These are phyloP conservation scores for Prunus yedoensis DNA, from an alignment of 331 rosid genomes.

Conservation along the genomic window DNA sequence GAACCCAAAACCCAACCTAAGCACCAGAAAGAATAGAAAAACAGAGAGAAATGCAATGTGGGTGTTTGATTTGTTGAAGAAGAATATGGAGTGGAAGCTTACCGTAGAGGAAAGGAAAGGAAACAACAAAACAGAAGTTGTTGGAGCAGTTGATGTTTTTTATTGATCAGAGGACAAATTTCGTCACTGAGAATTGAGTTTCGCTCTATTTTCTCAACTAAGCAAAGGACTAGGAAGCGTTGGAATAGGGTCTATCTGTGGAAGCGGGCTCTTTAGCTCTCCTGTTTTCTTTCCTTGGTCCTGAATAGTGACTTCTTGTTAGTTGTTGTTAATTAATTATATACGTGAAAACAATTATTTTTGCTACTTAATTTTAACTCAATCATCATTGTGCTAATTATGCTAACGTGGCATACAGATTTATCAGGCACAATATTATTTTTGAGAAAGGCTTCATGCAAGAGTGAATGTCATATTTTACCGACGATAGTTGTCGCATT, in stretches of 20 bases:
- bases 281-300: not conserved
- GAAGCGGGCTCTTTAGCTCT: constrained; percentile 25
- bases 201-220: not conserved
- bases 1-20: not conserved
- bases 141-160: not conserved
- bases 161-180: not conserved
- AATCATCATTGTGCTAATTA: constrained; percentile 14
- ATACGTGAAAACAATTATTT: not conserved
- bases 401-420: not conserved
- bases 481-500: too few relatives aligned
- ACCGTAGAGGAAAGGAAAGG: constrained; percentile 5
- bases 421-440: not conserved
- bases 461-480: too few relatives aligned
- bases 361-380: constrained; percentile 15
- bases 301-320: too few relatives aligned
- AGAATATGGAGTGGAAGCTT: not conserved
- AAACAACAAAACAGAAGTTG: not conserved
- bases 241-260: constrained; percentile 30
- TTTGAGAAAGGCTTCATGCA: not conserved
- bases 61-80: not conserved
- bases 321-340: too few relatives aligned
- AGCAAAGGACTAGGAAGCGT: constrained; percentile 24
- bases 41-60: not conserved
- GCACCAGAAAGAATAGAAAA: not conserved
- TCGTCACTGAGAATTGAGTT: not conserved